These are phyloP conservation scores for Neonectria ditissima DNA, from an alignment of 2,329 filamentous ascomycete species.

Conservation along the genomic window DNA sequence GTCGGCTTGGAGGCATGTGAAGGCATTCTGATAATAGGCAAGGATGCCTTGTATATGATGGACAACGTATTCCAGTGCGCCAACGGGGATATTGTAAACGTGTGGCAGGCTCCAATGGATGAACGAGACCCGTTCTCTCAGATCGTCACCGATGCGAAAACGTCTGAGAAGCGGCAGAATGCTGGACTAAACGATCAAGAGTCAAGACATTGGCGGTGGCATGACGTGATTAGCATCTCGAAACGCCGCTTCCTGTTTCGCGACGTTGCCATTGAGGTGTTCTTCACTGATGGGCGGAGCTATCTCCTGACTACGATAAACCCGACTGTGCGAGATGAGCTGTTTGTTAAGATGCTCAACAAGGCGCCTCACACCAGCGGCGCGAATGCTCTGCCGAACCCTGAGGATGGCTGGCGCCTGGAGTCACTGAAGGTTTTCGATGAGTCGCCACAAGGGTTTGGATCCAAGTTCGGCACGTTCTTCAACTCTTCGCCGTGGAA, in stretches of 20 bases:
- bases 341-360: constrained; percentile 79
- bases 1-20: constrained; percentile 94
- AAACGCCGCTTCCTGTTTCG: constrained; percentile 96
- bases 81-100: constrained; percentile 96
- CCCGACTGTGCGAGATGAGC: constrained; percentile 78
- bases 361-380: constrained; percentile 86
- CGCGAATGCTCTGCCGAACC: constrained; percentile 75
- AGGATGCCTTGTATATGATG: constrained; percentile 91
- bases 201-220: constrained; percentile 92
- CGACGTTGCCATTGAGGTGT: constrained; percentile 95
- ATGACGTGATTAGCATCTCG: constrained; percentile 92
- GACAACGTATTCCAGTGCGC: constrained; percentile 96
- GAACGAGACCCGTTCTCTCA: constrained; percentile 96
- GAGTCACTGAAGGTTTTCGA: constrained; percentile 81
- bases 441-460: constrained; percentile 72
- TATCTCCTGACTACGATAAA: constrained; percentile 91
- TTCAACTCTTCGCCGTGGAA: constrained; percentile 88
- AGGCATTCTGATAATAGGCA: constrained; percentile 91
- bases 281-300: constrained; percentile 96
- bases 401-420: constrained; percentile 91
- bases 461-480: constrained; percentile 90
- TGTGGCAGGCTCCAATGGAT: constrained; percentile 91
- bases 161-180: constrained; percentile 70
- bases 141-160: constrained; percentile 80
- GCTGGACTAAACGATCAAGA: constrained; percentile 75